Conservation (phyloP, 352 stramenopile species). For the Pythium brassicae region DNA sequence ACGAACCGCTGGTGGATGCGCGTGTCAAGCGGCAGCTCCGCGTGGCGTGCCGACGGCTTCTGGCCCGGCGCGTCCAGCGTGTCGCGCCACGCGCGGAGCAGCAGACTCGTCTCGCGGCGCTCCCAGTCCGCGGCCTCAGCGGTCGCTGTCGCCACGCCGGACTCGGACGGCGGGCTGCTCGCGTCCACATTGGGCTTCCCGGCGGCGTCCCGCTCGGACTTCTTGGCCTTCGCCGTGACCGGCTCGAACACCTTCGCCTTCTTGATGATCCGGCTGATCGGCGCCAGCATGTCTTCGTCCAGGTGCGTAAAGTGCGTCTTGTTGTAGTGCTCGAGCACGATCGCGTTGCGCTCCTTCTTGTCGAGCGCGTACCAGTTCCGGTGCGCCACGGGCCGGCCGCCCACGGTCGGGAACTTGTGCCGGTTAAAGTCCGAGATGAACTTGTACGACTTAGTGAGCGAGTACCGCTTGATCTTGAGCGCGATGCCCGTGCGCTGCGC, state of each 20-base stretch:
- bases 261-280: slow-evolving; percentile 8
- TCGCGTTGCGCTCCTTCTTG: slow-evolving; percentile 9
- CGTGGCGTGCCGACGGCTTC: slow-evolving; percentile 1
- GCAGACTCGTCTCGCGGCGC: slow-evolving; percentile 10
- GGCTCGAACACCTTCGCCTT: slow-evolving; percentile 10
- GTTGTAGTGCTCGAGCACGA: slow-evolving; percentile 13
- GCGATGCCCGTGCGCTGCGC: slow-evolving; percentile 6
- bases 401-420: slow-evolving; percentile 10
- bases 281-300: slow-evolving; percentile 12
- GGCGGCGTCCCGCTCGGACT: not conserved
- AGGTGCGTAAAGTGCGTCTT: slow-evolving; percentile 14
- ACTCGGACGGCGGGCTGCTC: slow-evolving; percentile 1
- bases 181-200: not conserved
- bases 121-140: slow-evolving; percentile 1
- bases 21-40: not conserved
- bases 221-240: not conserved
- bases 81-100: slow-evolving; percentile 9
- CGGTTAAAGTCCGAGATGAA: slow-evolving; percentile 15
- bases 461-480: slow-evolving; percentile 16
- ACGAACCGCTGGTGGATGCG: slow-evolving; percentile 10
- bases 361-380: slow-evolving; percentile 9
- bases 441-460: slow-evolving; percentile 12
- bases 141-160: not conserved
- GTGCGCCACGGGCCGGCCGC: slow-evolving; percentile 1
- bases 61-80: slow-evolving; percentile 2